Percentiles rank a stretch among this genome's conserved stretches.
Evolutionary conservation across 2,329 filamentous ascomycete species (phyloP).

Genomic region (Teratosphaeria viscida): DNA sequence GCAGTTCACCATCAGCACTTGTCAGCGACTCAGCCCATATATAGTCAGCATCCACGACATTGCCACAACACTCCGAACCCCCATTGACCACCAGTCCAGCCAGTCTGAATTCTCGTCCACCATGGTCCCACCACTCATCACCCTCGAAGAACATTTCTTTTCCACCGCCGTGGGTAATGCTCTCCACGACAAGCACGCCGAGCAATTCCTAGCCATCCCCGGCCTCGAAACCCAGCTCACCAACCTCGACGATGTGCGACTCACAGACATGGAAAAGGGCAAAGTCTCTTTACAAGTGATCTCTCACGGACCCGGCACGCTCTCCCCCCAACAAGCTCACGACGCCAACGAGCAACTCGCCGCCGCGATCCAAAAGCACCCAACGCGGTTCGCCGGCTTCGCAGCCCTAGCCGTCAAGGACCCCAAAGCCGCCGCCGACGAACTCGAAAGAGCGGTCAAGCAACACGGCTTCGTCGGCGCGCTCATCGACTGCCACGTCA

Average conservation of each 20-base stretch:
- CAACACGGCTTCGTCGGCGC: slow-evolving; percentile 26
- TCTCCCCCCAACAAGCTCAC: slow-evolving; percentile 16
- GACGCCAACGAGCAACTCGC: slow-evolving; percentile 26
- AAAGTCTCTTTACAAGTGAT: slow-evolving; percentile 25
- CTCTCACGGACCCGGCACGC: slow-evolving; percentile 25
- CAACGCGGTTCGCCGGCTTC: slow-evolving; percentile 24
- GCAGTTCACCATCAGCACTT: too few species aligned
- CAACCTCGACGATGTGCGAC: slow-evolving; percentile 19
- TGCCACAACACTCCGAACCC: not conserved
- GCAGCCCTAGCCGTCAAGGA: slow-evolving; percentile 25
- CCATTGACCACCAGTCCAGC: not conserved
- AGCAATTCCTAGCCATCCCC: slow-evolving; percentile 25
- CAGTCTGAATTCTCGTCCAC: not conserved
- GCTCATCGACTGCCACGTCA: slow-evolving; percentile 27
- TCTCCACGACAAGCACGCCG: slow-evolving; percentile 19
- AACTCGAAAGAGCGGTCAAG: slow-evolving; percentile 24
- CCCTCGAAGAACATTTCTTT: slow-evolving; percentile 29
- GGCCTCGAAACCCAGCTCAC: slow-evolving; percentile 19
- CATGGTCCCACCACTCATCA: slow-evolving; percentile 26
- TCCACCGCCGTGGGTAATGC: slow-evolving; percentile 17
- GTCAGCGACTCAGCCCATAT: too few species aligned
- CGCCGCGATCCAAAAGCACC: slow-evolving; percentile 17
- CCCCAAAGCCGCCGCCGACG: slow-evolving; percentile 21
- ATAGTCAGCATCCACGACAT: not conserved
- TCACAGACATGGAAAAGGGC: slow-evolving; percentile 24